Percentiles rank a stretch among this genome's conserved stretches.
Conservation (phyloP, 2,329 filamentous ascomycete genomes). For the Sphaerulina musiva region DNA sequence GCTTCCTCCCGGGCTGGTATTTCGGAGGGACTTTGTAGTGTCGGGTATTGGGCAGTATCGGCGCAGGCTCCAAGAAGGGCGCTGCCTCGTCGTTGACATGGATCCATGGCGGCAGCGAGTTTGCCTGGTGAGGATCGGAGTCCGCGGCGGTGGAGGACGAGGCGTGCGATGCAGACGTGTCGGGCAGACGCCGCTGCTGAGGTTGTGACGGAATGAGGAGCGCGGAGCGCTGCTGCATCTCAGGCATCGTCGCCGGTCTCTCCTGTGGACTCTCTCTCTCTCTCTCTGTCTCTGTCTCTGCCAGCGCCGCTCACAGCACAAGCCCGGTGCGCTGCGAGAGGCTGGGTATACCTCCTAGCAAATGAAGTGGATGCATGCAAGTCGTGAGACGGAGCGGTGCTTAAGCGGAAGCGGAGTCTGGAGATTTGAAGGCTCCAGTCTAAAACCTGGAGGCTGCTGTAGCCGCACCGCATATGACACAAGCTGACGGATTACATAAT, state of each 20-base stretch:
- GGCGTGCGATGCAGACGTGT: slow-evolving; percentile 4
- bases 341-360: background rate
- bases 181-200: background rate
- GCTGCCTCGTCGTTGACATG: slow-evolving; percentile 31
- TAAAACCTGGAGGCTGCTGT: background rate
- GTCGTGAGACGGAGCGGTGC: background rate
- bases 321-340: background rate
- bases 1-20: slow-evolving; percentile 33
- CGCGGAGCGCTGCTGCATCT: slow-evolving; percentile 23
- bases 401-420: background rate
- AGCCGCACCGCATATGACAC: background rate
- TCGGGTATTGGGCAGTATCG: slow-evolving; percentile 24
- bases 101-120: slow-evolving; percentile 34
- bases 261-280: background rate
- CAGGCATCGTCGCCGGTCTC: slow-evolving; percentile 15
- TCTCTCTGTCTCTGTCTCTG: background rate
- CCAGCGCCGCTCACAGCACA: slow-evolving; percentile 1
- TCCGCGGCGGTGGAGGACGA: slow-evolving; percentile 7
- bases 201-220: slow-evolving; percentile 1
- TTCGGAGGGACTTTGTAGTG: slow-evolving; percentile 27
- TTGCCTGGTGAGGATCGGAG: slow-evolving; percentile 25
- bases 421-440: background rate
- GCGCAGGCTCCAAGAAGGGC: slow-evolving; percentile 20
- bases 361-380: background rate
- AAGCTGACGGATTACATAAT: background rate